phyloP scores from a whole-genome alignment of 768 basidiomycete species.

The Hirschioporus abietinus region DNA sequence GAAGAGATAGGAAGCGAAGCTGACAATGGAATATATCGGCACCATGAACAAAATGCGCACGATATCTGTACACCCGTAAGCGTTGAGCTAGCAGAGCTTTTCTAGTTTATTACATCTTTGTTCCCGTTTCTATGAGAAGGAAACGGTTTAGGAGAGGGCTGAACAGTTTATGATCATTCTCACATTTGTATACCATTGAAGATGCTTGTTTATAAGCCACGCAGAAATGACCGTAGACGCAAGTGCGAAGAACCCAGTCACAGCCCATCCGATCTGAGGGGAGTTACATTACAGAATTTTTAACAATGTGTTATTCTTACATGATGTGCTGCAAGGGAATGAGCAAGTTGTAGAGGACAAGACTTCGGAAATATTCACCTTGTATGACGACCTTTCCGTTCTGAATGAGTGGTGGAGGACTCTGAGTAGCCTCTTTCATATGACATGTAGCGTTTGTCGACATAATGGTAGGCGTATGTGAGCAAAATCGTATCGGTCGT shows the following conservation, averaged over 20 bases:
- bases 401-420: constrained; percentile 53
- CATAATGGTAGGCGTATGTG: not conserved
- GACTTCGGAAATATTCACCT: constrained; percentile 34
- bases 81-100: not conserved
- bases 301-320: constrained; percentile 27
- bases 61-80: constrained; percentile 44
- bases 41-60: constrained; percentile 76
- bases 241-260: constrained; percentile 53
- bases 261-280: constrained; percentile 61
- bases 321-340: constrained; percentile 43
- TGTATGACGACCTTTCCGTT: constrained; percentile 57
- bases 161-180: constrained; percentile 18
- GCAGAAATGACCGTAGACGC: constrained; percentile 52
- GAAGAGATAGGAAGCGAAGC: constrained; percentile 63
- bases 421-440: constrained; percentile 36
- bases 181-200: constrained; percentile 68
- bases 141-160: not conserved
- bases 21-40: constrained; percentile 66
- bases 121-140: constrained; percentile 49
- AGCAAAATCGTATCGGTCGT: not conserved
- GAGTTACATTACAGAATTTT: not conserved
- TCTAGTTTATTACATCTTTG: constrained; percentile 49
- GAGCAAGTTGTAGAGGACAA: not conserved
- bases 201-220: constrained; percentile 73
- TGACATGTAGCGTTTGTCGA: constrained; percentile 26